A percentile compares a stretch with the other conserved stretches of the same genome.
phyloP scores from a whole-genome alignment of 257 asterid genomes.

The Phtheirospermum japonicum region DNA sequence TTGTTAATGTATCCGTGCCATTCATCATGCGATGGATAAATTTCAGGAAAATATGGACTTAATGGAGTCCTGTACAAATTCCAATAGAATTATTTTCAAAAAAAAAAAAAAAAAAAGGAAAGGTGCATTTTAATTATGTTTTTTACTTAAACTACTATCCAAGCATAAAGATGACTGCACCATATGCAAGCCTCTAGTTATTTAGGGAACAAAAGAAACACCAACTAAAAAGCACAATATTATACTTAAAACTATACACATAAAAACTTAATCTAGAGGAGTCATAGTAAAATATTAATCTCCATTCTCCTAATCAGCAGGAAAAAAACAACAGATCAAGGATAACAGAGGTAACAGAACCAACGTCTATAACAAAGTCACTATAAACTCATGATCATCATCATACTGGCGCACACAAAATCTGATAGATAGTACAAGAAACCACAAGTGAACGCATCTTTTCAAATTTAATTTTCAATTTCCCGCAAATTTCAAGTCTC shows the following conservation, averaged over 20 bases:
- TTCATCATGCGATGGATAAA: conserved; percentile 73
- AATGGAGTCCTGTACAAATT: conserved; percentile 63
- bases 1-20: conserved; percentile 84
- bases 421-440: not conserved
- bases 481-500: too few relatives aligned
- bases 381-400: not conserved
- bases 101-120: not conserved
- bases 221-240: not conserved
- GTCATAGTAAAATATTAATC: not conserved
- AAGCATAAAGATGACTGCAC: not conserved
- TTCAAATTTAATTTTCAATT: not conserved
- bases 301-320: conserved; percentile 4
- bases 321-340: too few relatives aligned
- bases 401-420: not conserved
- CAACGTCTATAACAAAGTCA: too few relatives aligned
- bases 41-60: conserved; percentile 50
- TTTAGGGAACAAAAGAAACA: conserved; percentile 2
- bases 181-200: not conserved
- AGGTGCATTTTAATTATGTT: too few relatives aligned
- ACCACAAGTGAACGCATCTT: not conserved
- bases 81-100: conserved; percentile 1
- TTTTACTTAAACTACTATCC: too few relatives aligned
- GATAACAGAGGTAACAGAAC: too few relatives aligned
- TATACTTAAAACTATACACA: not conserved
- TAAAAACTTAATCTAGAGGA: not conserved